These are phyloP conservation scores for Chlamydomonas incerta DNA, from an alignment of 139 green algal species.

Conservation along the genomic window DNA sequence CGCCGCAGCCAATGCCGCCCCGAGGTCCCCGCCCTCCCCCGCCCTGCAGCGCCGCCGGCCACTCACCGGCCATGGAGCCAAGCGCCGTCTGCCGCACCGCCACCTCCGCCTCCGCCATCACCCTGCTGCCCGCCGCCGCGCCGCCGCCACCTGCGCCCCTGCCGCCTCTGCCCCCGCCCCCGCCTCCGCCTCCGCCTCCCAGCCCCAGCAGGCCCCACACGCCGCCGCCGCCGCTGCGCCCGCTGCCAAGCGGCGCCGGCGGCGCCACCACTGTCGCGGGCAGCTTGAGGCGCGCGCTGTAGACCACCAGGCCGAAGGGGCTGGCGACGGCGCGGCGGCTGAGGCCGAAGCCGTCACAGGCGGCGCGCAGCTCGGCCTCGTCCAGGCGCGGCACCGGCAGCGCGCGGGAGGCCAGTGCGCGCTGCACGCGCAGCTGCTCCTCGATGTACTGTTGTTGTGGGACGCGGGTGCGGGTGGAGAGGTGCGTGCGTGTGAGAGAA, in stretches of 20 bases:
- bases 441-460: constrained; percentile 12
- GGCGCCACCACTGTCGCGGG: not conserved
- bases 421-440: constrained; percentile 13
- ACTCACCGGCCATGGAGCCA: not conserved
- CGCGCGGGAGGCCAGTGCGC: not conserved
- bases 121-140: too few relatives aligned
- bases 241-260: too few relatives aligned
- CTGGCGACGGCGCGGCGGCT: not conserved
- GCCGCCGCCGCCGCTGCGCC: too few relatives aligned
- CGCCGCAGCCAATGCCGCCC: too few relatives aligned
- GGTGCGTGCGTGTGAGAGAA: too few relatives aligned
- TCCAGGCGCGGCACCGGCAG: not conserved
- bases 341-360: not conserved
- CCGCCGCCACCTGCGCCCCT: too few relatives aligned
- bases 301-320: constrained; percentile 16
- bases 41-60: too few relatives aligned
- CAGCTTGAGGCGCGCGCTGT: not conserved
- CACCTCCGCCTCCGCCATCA: not conserved
- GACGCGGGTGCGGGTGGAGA: too few relatives aligned
- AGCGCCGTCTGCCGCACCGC: not conserved
- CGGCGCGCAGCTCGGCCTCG: not conserved
- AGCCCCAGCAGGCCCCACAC: not conserved
- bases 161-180: not conserved
- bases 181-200: too few relatives aligned
- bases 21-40: too few relatives aligned